These are phyloP conservation scores for Hylodesmum podocarpum DNA, from an alignment of 306 rosid genomes.

Conservation along the genomic window DNA sequence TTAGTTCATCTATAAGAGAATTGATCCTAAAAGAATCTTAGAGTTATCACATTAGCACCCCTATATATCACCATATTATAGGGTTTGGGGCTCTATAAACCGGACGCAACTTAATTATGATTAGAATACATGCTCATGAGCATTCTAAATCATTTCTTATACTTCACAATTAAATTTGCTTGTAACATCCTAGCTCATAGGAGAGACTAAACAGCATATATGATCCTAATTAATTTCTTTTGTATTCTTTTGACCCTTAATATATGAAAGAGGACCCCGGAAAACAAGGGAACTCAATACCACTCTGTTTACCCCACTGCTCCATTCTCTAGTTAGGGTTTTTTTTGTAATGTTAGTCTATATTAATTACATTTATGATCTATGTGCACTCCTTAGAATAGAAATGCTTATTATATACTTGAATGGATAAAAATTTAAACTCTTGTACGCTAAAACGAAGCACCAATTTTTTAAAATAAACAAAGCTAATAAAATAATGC, in stretches of 20 bases:
- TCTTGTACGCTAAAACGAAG: conserved; percentile 4
- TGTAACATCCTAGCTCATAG: neutral
- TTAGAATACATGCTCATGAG: neutral
- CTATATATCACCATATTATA: conserved; percentile 25
- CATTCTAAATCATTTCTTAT: conserved; percentile 7
- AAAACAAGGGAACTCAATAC: conserved; percentile 25
- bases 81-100: conserved; percentile 65
- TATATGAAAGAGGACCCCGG: neutral
- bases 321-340: conserved; percentile 1
- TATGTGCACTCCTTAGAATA: neutral
- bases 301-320: neutral
- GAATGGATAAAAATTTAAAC: neutral
- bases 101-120: conserved; percentile 28
- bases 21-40: conserved; percentile 18
- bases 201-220: neutral
- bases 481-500: conserved; percentile 25
- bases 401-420: neutral
- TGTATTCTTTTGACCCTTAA: neutral
- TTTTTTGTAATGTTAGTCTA: neutral
- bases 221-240: neutral
- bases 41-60: neutral
- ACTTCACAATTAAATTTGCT: neutral
- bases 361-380: neutral
- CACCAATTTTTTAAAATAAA: neutral
- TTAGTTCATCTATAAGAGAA: neutral